Conservation (phyloP, 495 filamentous ascomycete species). For the Aspergillus olivimuriae region DNA sequence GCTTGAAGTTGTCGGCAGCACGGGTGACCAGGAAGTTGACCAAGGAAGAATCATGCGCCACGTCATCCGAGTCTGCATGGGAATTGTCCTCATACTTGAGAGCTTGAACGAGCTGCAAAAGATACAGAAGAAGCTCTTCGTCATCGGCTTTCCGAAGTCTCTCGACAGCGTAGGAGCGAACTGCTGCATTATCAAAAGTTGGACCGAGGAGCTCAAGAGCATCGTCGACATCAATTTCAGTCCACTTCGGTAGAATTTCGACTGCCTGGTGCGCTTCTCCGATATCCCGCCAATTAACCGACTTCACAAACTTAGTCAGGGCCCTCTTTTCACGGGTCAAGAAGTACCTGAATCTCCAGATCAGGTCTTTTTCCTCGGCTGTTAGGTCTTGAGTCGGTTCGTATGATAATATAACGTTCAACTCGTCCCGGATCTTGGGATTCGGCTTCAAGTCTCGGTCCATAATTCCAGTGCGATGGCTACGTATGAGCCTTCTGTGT, state of each 20-base stretch:
- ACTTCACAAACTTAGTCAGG: conserved; percentile 95
- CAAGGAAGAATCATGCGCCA: conserved; percentile 75
- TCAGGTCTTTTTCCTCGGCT: conserved; percentile 85
- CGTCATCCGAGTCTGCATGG: conserved; percentile 50
- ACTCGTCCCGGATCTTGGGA: conserved; percentile 88
- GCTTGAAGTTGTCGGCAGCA: conserved; percentile 75
- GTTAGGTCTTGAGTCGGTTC: conserved; percentile 84
- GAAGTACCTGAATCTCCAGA: conserved; percentile 96
- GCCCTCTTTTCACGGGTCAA: conserved; percentile 88
- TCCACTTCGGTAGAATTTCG: conserved; percentile 88
- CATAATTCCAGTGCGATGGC: conserved; percentile 84
- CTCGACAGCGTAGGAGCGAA: conserved; percentile 90
- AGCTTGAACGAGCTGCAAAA: conserved; percentile 92
- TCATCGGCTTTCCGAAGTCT: conserved; percentile 88
- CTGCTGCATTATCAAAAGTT: conserved; percentile 78
- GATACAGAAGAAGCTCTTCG: conserved; percentile 84
- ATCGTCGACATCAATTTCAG: conserved; percentile 94
- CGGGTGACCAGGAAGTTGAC: conserved; percentile 84
- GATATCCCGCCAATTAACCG: conserved; percentile 86
- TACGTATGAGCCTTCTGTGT: conserved; percentile 84
- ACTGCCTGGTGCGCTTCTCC: conserved; percentile 83
- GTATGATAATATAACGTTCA: conserved; percentile 87
- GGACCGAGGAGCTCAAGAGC: conserved; percentile 91
- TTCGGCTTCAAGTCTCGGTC: conserved; percentile 94
- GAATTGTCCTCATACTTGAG: conserved; percentile 86